Evolutionary conservation across 805 yeast species (phyloP).

Genomic region (Ogataea thermomethanolica): DNA sequence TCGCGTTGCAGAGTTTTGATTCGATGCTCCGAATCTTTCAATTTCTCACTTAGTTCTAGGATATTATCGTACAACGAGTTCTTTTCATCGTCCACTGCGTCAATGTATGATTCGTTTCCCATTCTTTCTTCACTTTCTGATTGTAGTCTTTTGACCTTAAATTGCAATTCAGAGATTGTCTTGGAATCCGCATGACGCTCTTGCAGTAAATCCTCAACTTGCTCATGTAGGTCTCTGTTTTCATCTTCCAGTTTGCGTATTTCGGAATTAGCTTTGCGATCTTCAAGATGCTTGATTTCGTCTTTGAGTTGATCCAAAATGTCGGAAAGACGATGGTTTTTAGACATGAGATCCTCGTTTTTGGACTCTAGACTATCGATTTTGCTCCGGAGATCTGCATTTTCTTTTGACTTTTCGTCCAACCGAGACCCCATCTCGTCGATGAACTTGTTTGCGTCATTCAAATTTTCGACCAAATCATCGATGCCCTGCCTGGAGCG

Average conservation of each 20-base stretch:
- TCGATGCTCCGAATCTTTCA: conserved; percentile 10
- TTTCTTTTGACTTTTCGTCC: conserved; percentile 19
- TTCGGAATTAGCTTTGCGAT: neutral
- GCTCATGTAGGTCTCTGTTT: conserved; percentile 3
- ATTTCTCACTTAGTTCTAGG: conserved; percentile 13
- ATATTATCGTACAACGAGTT: conserved; percentile 19
- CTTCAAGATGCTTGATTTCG: conserved; percentile 5
- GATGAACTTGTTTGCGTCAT: conserved; percentile 15
- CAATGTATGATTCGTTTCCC: conserved; percentile 26
- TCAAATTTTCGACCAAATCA: conserved; percentile 12
- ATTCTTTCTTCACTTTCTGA: conserved; percentile 3
- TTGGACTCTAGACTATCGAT: conserved; percentile 29
- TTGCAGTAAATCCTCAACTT: conserved; percentile 5
- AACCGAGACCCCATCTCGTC: conserved; percentile 26
- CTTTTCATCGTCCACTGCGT: conserved; percentile 29
- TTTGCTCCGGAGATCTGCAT: conserved; percentile 9
- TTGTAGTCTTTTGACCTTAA: conserved; percentile 7
- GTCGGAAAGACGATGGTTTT: conserved; percentile 4
- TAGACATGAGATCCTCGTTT: conserved; percentile 16
- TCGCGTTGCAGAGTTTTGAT: conserved; percentile 21
- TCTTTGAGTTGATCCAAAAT: conserved; percentile 6
- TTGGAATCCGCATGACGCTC: conserved; percentile 5
- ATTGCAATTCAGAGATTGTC: conserved; percentile 6
- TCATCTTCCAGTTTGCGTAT: conserved; percentile 2
- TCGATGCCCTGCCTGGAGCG: conserved; percentile 10